Evolutionary conservation across 768 basidiomycete genomes (phyloP), one percentile per base, ranked within the genome.

Genomic region (Tulasnella sp.): DNA sequence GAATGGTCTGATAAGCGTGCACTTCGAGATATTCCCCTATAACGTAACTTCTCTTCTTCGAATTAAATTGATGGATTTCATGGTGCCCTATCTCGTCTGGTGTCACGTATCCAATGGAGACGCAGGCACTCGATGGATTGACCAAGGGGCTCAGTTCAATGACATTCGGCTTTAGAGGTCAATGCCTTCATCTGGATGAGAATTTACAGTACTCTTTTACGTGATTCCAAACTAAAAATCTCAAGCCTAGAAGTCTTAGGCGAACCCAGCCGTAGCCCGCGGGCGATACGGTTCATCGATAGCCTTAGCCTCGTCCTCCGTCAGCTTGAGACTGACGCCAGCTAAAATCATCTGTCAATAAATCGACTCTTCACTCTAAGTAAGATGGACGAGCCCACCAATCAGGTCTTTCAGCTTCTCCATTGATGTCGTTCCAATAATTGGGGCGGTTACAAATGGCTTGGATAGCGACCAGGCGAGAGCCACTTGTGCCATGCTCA

Each of bases 401-500:
- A 91, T 85, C 18, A 90, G 82, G 76, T 91, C 90, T 34, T 87
- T 83, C 38, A 78, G 71, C 21, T 78, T 78, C 16, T 78, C 71
- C 36, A 78, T 8, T 21, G 62, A 72, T n/a, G 77, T 78, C n/a
- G 77, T 78, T 19, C 77, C 77, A 38, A 78, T 31, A n/a, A 78
- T 78, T 24, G 77, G 77, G 14, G 77, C 77, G 5, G 71, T 48
- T 16, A 78, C 42, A 27, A 72, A 71, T 8, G 62, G 21, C 68
- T 78, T 78, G 36, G 77, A 78, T 14, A 78, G 39, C 16, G 46
- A 73, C 77, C 77, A 78, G 10, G 85, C 85, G 3, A 85, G 40
- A 7, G 84, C 83, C 27, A 85, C 81, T 68, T 85, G 84, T 10
- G 85, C 84, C 85, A 86, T 86, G 62, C 82, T 80, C 27, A 83